phyloP scores from a whole-genome alignment of 768 basidiomycete genomes.

The Boletus sp. region DNA sequence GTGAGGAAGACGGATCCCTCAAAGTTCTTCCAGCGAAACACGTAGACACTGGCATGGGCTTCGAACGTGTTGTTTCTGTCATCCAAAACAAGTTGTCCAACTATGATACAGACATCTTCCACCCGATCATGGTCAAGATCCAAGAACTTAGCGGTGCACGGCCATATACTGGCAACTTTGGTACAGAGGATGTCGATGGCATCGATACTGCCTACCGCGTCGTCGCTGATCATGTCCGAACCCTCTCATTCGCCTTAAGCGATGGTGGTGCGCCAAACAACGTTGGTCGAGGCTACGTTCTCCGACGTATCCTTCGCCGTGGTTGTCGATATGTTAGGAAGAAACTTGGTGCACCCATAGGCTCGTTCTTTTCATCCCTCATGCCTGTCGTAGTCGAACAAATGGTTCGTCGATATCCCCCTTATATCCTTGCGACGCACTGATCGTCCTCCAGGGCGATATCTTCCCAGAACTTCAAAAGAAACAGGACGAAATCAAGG shows the following conservation, averaged over 20 bases:
- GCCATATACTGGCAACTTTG: slow-evolving; percentile 87
- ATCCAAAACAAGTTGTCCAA: slow-evolving; percentile 91
- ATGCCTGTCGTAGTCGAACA: slow-evolving; percentile 87
- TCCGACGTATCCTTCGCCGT: slow-evolving; percentile 87
- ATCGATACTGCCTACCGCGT: slow-evolving; percentile 98
- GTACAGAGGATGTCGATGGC: slow-evolving; percentile 91
- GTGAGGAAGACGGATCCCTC: slow-evolving; percentile 84
- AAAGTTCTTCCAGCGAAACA: slow-evolving; percentile 85
- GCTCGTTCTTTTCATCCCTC: slow-evolving; percentile 91
- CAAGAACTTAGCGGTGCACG: slow-evolving; percentile 87
- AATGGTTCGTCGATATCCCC: slow-evolving; percentile 55
- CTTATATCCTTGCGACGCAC: background rate
- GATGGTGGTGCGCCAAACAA: slow-evolving; percentile 98
- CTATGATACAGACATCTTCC: slow-evolving; percentile 97
- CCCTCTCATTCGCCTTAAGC: slow-evolving; percentile 91
- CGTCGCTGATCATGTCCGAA: slow-evolving; percentile 94
- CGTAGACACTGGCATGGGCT: slow-evolving; percentile 99
- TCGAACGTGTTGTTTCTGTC: slow-evolving; percentile 94
- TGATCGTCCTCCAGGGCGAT: slow-evolving; percentile 52
- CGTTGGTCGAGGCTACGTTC: slow-evolving; percentile 95
- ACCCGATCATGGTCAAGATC: slow-evolving; percentile 83
- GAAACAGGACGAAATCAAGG: slow-evolving; percentile 79
- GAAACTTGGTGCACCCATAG: slow-evolving; percentile 90
- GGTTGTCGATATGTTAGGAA: slow-evolving; percentile 96
- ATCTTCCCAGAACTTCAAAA: slow-evolving; percentile 93